These are phyloP conservation scores for Penicillium olsonii DNA, from an alignment of 2,329 filamentous ascomycete genomes.

Conservation along the genomic window DNA sequence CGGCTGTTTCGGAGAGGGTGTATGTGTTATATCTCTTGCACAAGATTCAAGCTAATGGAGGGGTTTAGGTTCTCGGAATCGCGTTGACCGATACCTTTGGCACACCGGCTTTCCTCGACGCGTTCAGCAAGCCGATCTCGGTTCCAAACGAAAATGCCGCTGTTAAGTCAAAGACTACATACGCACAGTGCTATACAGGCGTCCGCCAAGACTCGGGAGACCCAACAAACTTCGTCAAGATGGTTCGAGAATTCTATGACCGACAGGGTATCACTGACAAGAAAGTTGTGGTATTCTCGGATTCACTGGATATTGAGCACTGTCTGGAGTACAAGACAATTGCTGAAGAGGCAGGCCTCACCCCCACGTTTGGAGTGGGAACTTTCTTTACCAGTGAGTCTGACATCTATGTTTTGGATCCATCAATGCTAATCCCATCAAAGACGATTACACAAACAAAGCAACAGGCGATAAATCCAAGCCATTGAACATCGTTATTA, in stretches of 20 bases:
- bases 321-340: slow-evolving; percentile 88
- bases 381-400: slow-evolving; percentile 82
- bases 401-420: neutral
- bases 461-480: slow-evolving; percentile 78
- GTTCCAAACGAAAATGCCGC: slow-evolving; percentile 38
- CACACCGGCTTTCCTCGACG: slow-evolving; percentile 81
- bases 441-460: slow-evolving; percentile 77
- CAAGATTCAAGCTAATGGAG: slow-evolving; percentile 1
- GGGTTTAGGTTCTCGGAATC: slow-evolving; percentile 69
- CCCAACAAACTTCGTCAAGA: slow-evolving; percentile 74
- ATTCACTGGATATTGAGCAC: slow-evolving; percentile 86
- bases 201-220: slow-evolving; percentile 91
- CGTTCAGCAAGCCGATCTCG: slow-evolving; percentile 71
- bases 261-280: slow-evolving; percentile 70
- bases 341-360: slow-evolving; percentile 77
- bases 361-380: slow-evolving; percentile 87
- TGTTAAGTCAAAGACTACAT: slow-evolving; percentile 54
- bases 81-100: slow-evolving; percentile 96
- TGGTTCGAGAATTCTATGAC: slow-evolving; percentile 81
- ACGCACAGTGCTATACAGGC: slow-evolving; percentile 79
- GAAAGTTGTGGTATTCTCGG: slow-evolving; percentile 93
- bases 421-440: slow-evolving; percentile 2
- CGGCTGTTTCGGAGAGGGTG: slow-evolving; percentile 80
- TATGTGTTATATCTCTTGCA: slow-evolving; percentile 32
- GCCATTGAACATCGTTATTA: slow-evolving; percentile 97